A percentile compares a stretch with the other conserved stretches of the same genome.
These are phyloP conservation scores for Neurospora sp. DNA, from an alignment of 495 filamentous ascomycete species.

Conservation along the genomic window DNA sequence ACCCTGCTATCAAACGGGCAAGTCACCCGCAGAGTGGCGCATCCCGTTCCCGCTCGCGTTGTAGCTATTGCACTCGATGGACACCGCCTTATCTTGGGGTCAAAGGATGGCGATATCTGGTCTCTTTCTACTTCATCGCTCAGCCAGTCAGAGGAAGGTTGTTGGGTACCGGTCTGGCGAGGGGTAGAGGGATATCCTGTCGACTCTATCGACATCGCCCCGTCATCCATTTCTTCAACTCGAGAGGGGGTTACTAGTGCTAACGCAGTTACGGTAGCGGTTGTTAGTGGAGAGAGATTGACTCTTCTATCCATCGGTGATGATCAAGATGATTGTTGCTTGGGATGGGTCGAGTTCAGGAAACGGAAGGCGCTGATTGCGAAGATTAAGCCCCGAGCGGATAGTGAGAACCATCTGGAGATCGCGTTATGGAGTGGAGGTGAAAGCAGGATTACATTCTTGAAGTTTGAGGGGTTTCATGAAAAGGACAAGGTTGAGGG, in stretches of 20 bases:
- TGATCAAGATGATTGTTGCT: background rate
- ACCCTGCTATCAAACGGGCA: background rate
- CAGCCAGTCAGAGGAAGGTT: background rate
- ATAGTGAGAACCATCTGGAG: background rate
- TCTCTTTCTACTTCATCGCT: background rate
- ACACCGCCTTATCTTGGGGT: background rate
- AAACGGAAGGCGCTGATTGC: background rate
- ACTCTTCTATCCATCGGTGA: background rate
- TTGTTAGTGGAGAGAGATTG: background rate
- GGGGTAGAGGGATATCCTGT: background rate
- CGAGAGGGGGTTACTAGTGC: background rate
- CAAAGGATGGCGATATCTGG: background rate
- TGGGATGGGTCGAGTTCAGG: background rate
- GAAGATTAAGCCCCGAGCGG: background rate
- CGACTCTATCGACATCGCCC: background rate
- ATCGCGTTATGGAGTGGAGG: background rate
- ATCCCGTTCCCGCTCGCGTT: background rate
- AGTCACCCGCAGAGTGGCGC: background rate
- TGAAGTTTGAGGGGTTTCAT: background rate
- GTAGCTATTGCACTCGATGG: background rate
- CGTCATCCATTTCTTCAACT: background rate
- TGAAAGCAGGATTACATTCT: background rate
- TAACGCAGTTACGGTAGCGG: background rate
- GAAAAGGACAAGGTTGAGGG: background rate
- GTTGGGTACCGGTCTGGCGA: background rate